phyloP scores from a whole-genome alignment of 352 stramenopile species.

The Thraustochytrium striatum region DNA sequence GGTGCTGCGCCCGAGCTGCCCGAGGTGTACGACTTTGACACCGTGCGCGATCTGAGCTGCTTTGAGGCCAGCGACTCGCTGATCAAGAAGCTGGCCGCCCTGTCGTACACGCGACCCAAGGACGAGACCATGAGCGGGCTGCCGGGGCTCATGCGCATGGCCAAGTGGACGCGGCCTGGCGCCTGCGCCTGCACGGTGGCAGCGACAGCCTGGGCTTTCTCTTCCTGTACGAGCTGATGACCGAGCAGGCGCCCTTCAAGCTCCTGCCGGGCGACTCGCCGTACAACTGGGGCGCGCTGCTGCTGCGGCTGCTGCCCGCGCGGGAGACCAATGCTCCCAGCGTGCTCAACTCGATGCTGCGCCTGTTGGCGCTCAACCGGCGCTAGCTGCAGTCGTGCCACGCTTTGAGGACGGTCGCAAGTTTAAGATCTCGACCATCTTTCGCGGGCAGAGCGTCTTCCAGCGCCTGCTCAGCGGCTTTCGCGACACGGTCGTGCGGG shows the following conservation, averaged over 20 bases:
- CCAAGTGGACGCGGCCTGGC: slow-evolving; percentile 22
- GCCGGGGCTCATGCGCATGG: neutral
- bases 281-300: slow-evolving; percentile 68
- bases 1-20: slow-evolving; percentile 27
- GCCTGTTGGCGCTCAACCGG: slow-evolving; percentile 36
- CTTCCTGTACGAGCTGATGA: slow-evolving; percentile 76
- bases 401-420: slow-evolving; percentile 72
- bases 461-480: slow-evolving; percentile 28
- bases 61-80: slow-evolving; percentile 5
- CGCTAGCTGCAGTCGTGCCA: slow-evolving; percentile 60
- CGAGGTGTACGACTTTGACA: slow-evolving; percentile 26
- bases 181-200: slow-evolving; percentile 36
- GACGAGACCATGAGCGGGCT: slow-evolving; percentile 34
- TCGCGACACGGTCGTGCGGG: neutral
- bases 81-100: slow-evolving; percentile 35
- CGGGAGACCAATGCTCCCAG: slow-evolving; percentile 19
- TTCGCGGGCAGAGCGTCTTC: slow-evolving; percentile 65
- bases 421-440: slow-evolving; percentile 75
- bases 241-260: slow-evolving; percentile 68
- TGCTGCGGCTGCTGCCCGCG: slow-evolving; percentile 62
- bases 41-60: slow-evolving; percentile 1
- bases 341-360: slow-evolving; percentile 29
- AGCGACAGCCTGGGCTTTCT: slow-evolving; percentile 62
- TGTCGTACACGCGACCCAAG: slow-evolving; percentile 42
- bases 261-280: slow-evolving; percentile 69